Base-by-base conservation (phyloP, 2,329 filamentous ascomycete species). In the Harringtonia aguacate region DNA sequence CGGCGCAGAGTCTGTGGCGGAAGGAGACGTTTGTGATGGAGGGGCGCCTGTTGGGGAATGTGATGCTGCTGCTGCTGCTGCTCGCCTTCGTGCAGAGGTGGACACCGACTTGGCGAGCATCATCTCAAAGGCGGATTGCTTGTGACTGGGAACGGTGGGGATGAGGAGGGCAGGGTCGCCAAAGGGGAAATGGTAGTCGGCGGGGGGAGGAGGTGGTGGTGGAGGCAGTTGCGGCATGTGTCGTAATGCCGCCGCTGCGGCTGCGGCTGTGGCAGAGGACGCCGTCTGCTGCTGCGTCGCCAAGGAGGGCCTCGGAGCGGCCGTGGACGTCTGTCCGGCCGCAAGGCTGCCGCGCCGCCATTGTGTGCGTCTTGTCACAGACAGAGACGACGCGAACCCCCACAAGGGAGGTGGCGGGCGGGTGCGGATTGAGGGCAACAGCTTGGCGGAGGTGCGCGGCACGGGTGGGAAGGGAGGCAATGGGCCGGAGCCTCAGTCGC, bases 171-270 rank as follows among this genome's bases (percentile, higher is more conserved):
- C 45, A 4, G 47, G 46, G 10, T 51, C 45, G 36, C 47, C 50
- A 39, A 51, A 51, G 18, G 52, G 50, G 28, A 49, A 50, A 17
- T 51, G 43, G 51, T 50, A 52, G 44, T 50, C 45, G 27, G 20
- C 12, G 20, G 36, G 44, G 7, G 41, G n/a, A n/a, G n/a, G n/a
- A n/a, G n/a, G 21, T 10, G 21, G 17, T 14, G 20, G 40, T 9
- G 43, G 38, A 8, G 43, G 36, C 8, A 40, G 38, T 10, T 20
- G 17, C 3, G 48, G 36, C n/a, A 36, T 2, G 20, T 40, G 21
- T 15, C 39, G 41, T 12, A 43, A 38, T 3, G 45, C 22, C 8
- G 7, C 30, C 14, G 24, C 20, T 3, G 31, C 13, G 2, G 12
- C 27, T 14, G 42, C 30, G 10, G 38, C 8, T 8, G 41, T 34